phyloP scores from a whole-genome alignment of 306 rosid species.

The Benincasa hispida region DNA sequence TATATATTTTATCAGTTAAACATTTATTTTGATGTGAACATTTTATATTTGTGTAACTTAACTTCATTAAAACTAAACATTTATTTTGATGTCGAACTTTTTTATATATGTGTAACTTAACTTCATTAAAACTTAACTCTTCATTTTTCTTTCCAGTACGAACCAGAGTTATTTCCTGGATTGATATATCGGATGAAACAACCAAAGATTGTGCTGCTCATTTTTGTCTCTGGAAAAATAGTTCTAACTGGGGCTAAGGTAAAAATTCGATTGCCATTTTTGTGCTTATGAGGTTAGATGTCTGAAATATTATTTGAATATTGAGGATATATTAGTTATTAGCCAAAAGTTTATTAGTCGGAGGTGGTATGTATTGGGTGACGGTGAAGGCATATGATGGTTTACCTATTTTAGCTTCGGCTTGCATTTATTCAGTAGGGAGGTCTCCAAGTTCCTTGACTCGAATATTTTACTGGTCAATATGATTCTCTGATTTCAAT shows the following conservation, averaged over 20 bases:
- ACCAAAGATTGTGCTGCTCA: conserved; percentile 89
- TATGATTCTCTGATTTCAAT: not conserved
- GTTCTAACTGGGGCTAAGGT: conserved; percentile 98
- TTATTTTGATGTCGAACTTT: not conserved
- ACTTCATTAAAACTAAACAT: not conserved
- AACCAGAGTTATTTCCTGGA: conserved; percentile 96
- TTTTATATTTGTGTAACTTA: not conserved
- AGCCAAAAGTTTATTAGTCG: not conserved
- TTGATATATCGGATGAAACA: conserved; percentile 93
- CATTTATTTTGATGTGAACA: not conserved
- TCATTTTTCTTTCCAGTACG: conserved; percentile 42
- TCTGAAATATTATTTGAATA: not conserved
- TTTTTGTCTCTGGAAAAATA: conserved; percentile 91
- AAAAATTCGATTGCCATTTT: not conserved
- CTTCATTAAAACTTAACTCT: not conserved
- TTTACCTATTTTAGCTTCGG: not conserved
- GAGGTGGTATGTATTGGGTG: not conserved
- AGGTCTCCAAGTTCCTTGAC: not conserved
- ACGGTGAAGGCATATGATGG: not conserved
- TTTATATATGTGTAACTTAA: not conserved
- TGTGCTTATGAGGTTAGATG: not conserved
- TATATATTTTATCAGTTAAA: not conserved
- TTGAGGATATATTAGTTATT: not conserved
- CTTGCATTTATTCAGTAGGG: not conserved
- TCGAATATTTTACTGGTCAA: not conserved